These are phyloP conservation scores for Zygosaccharomyces kombuchaensis DNA, from an alignment of 805 yeast species.

Conservation along the genomic window DNA sequence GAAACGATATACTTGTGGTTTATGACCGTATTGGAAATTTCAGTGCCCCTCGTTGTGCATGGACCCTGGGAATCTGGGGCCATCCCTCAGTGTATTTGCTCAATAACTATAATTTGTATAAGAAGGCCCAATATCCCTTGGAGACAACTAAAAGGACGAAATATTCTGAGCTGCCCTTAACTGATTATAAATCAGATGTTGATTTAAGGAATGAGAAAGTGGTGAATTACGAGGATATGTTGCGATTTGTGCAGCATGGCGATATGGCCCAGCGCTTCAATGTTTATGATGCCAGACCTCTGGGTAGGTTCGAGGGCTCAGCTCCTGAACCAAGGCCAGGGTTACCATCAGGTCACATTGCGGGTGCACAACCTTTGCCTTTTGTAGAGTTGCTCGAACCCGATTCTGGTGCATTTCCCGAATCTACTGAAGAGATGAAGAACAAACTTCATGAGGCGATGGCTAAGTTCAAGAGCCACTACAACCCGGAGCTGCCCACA, in stretches of 20 bases:
- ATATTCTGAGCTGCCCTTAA: constrained; percentile 16
- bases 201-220: constrained; percentile 46
- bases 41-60: constrained; percentile 85
- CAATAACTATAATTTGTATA: constrained; percentile 61
- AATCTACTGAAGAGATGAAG: constrained; percentile 27
- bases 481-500: constrained; percentile 52
- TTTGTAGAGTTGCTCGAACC: constrained; percentile 56
- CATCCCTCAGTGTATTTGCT: constrained; percentile 66
- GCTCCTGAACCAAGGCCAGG: constrained; percentile 90
- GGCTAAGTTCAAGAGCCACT: constrained; percentile 35
- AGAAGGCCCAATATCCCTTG: constrained; percentile 42
- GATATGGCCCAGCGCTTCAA: constrained; percentile 44
- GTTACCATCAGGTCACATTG: constrained; percentile 83
- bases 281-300: constrained; percentile 78
- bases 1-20: constrained; percentile 61
- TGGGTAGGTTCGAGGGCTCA: constrained; percentile 68
- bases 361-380: constrained; percentile 75
- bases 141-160: constrained; percentile 33
- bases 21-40: constrained; percentile 85
- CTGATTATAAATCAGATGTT: constrained; percentile 36
- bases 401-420: constrained; percentile 44
- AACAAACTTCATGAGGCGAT: constrained; percentile 47
- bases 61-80: constrained; percentile 81
- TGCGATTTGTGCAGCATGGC: constrained; percentile 50
- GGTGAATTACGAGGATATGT: constrained; percentile 61